Percentiles rank a stretch among this genome's conserved stretches.
Evolutionary conservation across 2,329 filamentous ascomycete species (phyloP).

Genomic region (Didymella exigua): DNA sequence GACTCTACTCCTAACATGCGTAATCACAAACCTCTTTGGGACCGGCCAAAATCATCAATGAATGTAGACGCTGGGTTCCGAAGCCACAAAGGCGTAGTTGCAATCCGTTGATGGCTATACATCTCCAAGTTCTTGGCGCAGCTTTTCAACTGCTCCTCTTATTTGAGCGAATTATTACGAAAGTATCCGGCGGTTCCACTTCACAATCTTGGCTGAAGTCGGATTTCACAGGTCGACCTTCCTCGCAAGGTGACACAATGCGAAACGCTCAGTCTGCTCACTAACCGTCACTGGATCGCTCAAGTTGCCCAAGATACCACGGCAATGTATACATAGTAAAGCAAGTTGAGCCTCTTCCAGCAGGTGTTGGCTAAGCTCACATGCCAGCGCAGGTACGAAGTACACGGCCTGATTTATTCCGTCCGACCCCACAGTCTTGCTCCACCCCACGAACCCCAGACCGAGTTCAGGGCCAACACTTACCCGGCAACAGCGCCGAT

Average conservation of each 20-base stretch:
- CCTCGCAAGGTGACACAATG: not conserved
- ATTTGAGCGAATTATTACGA: constrained; percentile 10
- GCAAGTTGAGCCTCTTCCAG: not conserved
- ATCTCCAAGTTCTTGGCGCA: not conserved
- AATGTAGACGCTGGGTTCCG: not conserved
- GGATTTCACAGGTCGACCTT: not conserved
- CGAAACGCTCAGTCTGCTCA: not conserved
- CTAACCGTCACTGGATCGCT: not conserved
- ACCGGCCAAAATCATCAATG: too few relatives aligned
- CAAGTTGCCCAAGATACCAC: not conserved
- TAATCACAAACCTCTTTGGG: too few relatives aligned
- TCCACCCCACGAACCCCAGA: constrained; percentile 13
- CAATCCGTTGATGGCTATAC: too few relatives aligned
- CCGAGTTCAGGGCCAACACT: constrained; percentile 9
- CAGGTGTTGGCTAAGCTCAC: constrained; percentile 1
- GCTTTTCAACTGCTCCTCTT: not conserved
- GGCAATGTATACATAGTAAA: not conserved
- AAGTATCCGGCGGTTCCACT: not conserved
- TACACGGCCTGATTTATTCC: constrained; percentile 5
- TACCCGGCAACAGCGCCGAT: constrained; percentile 7
- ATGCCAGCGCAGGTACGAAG: constrained; percentile 9
- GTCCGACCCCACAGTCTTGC: constrained; percentile 6
- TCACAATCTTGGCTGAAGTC: not conserved
- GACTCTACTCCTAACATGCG: too few relatives aligned
- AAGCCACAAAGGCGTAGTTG: too few relatives aligned